Base-by-base conservation (phyloP, 2,329 filamentous ascomycete species). In the Chaetomium sp. region DNA sequence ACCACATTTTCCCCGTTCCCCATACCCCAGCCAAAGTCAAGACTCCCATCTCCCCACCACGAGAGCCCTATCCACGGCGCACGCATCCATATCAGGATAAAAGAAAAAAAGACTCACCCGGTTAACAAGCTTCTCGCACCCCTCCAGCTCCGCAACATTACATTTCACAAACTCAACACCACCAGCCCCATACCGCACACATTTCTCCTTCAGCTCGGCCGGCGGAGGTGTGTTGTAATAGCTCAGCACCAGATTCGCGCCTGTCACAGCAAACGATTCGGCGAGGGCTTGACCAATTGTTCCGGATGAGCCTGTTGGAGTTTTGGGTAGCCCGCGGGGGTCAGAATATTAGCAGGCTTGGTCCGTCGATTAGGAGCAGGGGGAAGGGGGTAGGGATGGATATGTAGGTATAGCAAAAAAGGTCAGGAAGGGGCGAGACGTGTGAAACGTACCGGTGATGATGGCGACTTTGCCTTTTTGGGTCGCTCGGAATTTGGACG, bases 251-350 rank as follows among this genome's bases (percentile, higher is more conserved):
- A 69, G 62, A 35, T 61, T 63, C 7, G 64, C 62, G 12, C 66
- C 66, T 0, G 66, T 65, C 10, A 68, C 65, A 14, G 66, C 65
- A 45, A 69, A 69, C 36, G 61, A 66, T 52, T 68, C 66, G 32
- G 67, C 67, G 4, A 66, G 62, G 12, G 57, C 62, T 44, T 62
- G 57, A 4, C 67, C 67, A 32, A 69, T 66, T 7, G 64, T 60
- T 3, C 66, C 67, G 0, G 65, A 62, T 1, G 67, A 62, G n/a
- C 67, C 66, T 66, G 14, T n/a, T 27, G 5, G 32, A 40, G 11
- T 40, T 32, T 7, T 8, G 41, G 11, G n/a, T 8, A 9, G 12
- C 19, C 19, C 19, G 19, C 19, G 19, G 19, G 19, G 19, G 19
- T 27, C 19, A 27, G 19, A 27, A 27, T 27, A 27, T 27, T 27